Evolutionary conservation across 108 stramenopile species (phyloP).

Genomic region (Licmophora abbreviata): DNA sequence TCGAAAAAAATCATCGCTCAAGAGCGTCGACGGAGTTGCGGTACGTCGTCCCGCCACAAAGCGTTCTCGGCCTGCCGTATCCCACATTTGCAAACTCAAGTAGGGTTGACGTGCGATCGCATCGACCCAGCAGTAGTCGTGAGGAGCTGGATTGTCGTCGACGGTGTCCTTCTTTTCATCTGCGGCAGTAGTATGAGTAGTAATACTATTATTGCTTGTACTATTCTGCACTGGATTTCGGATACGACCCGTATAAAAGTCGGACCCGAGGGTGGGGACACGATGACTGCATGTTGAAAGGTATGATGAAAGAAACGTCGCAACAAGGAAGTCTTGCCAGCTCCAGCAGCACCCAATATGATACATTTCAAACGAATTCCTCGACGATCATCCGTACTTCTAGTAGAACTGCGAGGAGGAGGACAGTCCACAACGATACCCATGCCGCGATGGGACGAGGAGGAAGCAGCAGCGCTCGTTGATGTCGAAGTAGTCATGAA

Average conservation of each 20-base stretch:
- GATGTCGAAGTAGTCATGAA: no score
- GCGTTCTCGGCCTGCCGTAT: constrained; percentile 68
- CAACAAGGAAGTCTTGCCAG: constrained; percentile 65
- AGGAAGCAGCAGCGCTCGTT: no score
- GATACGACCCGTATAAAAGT: constrained; percentile 25
- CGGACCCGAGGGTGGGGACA: constrained; percentile 33
- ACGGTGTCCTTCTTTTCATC: constrained; percentile 6
- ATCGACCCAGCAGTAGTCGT: constrained; percentile 7
- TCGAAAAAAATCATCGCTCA: constrained; percentile 49
- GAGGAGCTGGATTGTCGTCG: not conserved
- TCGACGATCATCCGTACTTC: not conserved
- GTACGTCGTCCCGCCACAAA: constrained; percentile 17
- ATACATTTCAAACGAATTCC: constrained; percentile 14
- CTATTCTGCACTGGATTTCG: constrained; percentile 7
- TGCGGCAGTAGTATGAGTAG: not conserved
- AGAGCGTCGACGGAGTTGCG: constrained; percentile 17
- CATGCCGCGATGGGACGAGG: no score
- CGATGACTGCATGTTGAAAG: constrained; percentile 21
- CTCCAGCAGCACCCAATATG: constrained; percentile 46
- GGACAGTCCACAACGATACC: no score
- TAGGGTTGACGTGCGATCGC: not conserved
- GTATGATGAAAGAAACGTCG: constrained; percentile 42
- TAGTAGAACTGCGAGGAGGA: no score
- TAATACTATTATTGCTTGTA: constrained; percentile 3
- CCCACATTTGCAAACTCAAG: constrained; percentile 52